Conservation (phyloP, 352 stramenopile species). For the Pythium graminicola region DNA sequence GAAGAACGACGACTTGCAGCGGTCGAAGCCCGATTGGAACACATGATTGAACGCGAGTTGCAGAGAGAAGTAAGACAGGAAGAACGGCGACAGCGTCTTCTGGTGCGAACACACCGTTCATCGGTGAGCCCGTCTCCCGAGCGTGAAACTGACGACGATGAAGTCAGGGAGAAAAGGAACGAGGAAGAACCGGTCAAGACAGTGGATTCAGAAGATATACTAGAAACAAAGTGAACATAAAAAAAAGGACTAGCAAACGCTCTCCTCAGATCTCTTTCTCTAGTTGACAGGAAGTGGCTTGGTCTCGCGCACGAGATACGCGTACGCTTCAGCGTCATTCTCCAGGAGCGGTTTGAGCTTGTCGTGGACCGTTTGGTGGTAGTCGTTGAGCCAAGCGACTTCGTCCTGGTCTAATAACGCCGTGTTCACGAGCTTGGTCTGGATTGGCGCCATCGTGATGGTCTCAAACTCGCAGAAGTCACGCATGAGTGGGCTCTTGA, state of each 20-base stretch:
- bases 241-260: too few species aligned
- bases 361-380: slow-evolving; percentile 89
- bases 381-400: slow-evolving; percentile 94
- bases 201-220: neutral
- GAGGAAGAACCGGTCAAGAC: neutral
- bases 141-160: neutral
- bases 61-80: slow-evolving; percentile 37
- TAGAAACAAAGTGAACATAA: slow-evolving; percentile 1
- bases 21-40: slow-evolving; percentile 40
- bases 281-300: slow-evolving; percentile 38
- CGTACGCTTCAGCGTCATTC: slow-evolving; percentile 50
- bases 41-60: slow-evolving; percentile 41
- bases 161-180: neutral
- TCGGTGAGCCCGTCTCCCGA: slow-evolving; percentile 38
- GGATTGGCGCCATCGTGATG: slow-evolving; percentile 98
- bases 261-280: too few species aligned
- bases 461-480: slow-evolving; percentile 96
- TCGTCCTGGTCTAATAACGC: slow-evolving; percentile 88
- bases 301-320: slow-evolving; percentile 75
- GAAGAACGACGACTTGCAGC: slow-evolving; percentile 40
- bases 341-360: slow-evolving; percentile 89
- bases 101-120: slow-evolving; percentile 27
- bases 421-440: slow-evolving; percentile 95
- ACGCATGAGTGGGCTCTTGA: slow-evolving; percentile 62
- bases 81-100: slow-evolving; percentile 28